Percentiles rank a stretch among this genome's conserved stretches.
These are phyloP conservation scores for Amylostereum areolatum DNA, from an alignment of 1,284 basidiomycete genomes.

Conservation along the genomic window DNA sequence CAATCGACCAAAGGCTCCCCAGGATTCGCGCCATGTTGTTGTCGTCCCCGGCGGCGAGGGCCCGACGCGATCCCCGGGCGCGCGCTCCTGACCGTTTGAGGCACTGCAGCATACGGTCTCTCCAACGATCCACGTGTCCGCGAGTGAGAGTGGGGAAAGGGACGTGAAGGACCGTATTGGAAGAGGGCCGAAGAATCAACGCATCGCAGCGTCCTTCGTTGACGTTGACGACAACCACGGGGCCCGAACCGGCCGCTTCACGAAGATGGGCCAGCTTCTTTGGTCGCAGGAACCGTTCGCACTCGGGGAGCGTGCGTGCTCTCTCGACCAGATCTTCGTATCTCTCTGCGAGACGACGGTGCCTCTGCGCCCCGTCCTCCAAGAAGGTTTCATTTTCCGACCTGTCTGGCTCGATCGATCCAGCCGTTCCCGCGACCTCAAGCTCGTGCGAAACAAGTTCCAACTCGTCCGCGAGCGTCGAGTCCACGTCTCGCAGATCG, in stretches of 20 bases:
- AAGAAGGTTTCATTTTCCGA: no score
- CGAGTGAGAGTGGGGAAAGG: neutral
- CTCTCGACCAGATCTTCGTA: neutral
- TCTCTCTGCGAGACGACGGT: neutral
- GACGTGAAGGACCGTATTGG: neutral
- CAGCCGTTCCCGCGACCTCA: no score
- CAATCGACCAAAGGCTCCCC: neutral
- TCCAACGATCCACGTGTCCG: neutral
- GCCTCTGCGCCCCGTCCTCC: no score
- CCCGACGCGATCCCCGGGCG: neutral
- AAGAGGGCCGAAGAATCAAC: neutral
- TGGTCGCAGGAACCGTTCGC: constrained; percentile 3
- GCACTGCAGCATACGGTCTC: neutral
- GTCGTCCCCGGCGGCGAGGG: neutral
- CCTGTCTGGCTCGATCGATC: no score
- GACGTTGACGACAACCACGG: constrained; percentile 5
- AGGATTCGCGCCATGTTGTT: neutral
- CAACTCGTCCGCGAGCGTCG: no score
- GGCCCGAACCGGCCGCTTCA: neutral
- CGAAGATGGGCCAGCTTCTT: neutral
- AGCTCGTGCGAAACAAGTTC: no score
- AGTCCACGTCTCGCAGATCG: no score
- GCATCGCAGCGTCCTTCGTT: neutral
- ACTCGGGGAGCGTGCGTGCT: constrained; percentile 1
- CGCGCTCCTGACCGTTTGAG: neutral